These are phyloP conservation scores for Phytophthora nicotianae DNA, from an alignment of 352 stramenopile species.

Conservation along the genomic window DNA sequence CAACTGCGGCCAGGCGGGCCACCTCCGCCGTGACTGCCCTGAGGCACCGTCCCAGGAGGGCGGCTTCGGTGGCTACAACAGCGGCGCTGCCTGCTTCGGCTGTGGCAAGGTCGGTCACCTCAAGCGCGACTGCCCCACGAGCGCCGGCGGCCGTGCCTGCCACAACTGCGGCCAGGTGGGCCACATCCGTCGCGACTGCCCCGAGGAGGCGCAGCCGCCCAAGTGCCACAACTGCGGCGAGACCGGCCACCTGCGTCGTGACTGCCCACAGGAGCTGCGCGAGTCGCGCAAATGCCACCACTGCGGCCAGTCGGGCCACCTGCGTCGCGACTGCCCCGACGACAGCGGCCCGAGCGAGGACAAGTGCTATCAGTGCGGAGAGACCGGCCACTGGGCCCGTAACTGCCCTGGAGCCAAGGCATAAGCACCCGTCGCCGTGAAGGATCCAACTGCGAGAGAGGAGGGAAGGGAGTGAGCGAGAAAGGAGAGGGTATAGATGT, in stretches of 20 bases:
- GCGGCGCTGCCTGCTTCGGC: constrained; percentile 65
- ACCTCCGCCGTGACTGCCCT: constrained; percentile 81
- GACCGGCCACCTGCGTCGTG: constrained; percentile 67
- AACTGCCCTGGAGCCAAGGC: constrained; percentile 69
- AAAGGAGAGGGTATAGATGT: constrained; percentile 58
- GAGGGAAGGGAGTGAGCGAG: constrained; percentile 43
- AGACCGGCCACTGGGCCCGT: constrained; percentile 78
- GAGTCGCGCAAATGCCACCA: constrained; percentile 82
- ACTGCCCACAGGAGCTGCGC: constrained; percentile 70
- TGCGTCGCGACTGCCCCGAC: constrained; percentile 83
- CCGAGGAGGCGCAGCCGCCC: constrained; percentile 69
- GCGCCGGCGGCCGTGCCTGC: constrained; percentile 59
- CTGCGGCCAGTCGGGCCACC: constrained; percentile 69
- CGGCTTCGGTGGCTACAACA: constrained; percentile 38
- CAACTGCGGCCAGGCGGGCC: constrained; percentile 77
- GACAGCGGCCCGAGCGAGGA: constrained; percentile 68
- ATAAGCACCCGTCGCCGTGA: constrained; percentile 38
- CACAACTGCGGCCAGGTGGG: constrained; percentile 83
- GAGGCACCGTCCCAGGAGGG: constrained; percentile 54
- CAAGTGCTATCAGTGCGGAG: constrained; percentile 87
- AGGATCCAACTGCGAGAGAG: constrained; percentile 43
- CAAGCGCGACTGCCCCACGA: constrained; percentile 80
- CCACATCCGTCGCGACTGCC: constrained; percentile 83
- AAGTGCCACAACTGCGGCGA: constrained; percentile 87
- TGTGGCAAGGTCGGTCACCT: constrained; percentile 83